Conservation (phyloP, 2,329 filamentous ascomycete genomes). For the Penicillium sp. region DNA sequence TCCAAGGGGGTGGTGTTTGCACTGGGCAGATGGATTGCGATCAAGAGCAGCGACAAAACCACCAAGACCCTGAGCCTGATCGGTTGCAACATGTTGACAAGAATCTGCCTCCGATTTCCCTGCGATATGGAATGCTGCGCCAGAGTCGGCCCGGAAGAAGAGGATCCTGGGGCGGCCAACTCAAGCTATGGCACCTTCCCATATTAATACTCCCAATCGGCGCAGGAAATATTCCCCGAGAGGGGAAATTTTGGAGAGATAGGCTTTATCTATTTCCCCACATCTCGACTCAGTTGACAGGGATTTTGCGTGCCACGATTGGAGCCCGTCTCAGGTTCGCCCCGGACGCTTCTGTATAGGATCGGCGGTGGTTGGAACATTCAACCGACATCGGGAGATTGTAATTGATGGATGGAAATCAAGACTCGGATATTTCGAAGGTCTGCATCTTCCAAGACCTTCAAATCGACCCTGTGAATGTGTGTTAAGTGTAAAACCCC, state of each 20-base stretch:
- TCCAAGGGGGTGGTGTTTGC: conserved; percentile 23
- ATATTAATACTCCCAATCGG: background rate
- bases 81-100: conserved; percentile 16
- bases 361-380: background rate
- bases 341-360: background rate
- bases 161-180: background rate
- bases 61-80: conserved; percentile 16
- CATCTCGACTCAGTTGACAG: conserved; percentile 18
- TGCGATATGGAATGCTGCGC: background rate
- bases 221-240: background rate
- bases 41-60: conserved; percentile 18
- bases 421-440: background rate
- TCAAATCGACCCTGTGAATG: background rate
- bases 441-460: background rate
- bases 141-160: background rate
- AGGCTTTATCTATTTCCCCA: conserved; percentile 31
- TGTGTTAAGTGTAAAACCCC: background rate
- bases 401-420: background rate
- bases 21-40: conserved; percentile 21
- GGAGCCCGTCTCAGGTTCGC: background rate
- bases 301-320: conserved; percentile 4
- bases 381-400: background rate
- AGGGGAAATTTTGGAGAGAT: background rate
- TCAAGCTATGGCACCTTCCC: conserved; percentile 15
- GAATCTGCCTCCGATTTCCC: background rate